phyloP scores from a whole-genome alignment of 2,329 filamentous ascomycete genomes.

The Sporothrix dimorphospora region DNA sequence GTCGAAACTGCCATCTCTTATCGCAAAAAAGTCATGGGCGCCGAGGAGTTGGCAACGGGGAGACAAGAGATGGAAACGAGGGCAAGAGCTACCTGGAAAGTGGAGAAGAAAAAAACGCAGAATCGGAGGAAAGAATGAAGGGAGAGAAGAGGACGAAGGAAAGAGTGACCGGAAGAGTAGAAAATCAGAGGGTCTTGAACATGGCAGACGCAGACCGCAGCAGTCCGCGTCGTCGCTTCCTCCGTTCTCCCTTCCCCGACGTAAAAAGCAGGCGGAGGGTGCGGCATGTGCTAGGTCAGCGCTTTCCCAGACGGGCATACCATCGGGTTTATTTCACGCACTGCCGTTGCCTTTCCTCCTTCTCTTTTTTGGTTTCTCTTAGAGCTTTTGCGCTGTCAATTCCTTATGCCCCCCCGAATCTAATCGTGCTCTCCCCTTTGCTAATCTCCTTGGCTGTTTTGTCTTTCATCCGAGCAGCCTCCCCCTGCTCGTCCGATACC shows the following conservation, averaged over 20 bases:
- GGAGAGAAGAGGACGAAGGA: too few relatives aligned
- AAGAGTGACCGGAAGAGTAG: neutral
- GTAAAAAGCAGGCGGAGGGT: neutral
- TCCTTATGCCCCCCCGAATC: neutral
- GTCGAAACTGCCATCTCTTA: slow-evolving; percentile 29
- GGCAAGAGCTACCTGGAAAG: neutral
- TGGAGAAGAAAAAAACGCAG: neutral
- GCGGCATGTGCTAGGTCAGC: neutral
- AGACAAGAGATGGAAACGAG: neutral
- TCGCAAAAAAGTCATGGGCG: slow-evolving; percentile 15
- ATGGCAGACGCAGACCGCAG: neutral
- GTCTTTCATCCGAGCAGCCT: neutral
- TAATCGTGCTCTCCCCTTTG: slow-evolving; percentile 8
- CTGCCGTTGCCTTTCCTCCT: neutral
- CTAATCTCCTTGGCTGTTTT: slow-evolving; percentile 9
- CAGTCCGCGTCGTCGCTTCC: neutral
- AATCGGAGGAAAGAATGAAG: neutral
- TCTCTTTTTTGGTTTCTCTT: slow-evolving; percentile 6
- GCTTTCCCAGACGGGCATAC: slow-evolving; percentile 21
- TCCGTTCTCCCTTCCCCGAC: neutral
- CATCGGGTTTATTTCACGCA: slow-evolving; percentile 28
- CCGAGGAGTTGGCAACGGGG: neutral
- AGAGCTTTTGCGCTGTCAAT: slow-evolving; percentile 23
- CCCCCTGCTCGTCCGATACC: neutral
- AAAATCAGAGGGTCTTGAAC: neutral